Conservation (phyloP, 306 rosid genomes). For the Casuarina cunninghamiana region DNA sequence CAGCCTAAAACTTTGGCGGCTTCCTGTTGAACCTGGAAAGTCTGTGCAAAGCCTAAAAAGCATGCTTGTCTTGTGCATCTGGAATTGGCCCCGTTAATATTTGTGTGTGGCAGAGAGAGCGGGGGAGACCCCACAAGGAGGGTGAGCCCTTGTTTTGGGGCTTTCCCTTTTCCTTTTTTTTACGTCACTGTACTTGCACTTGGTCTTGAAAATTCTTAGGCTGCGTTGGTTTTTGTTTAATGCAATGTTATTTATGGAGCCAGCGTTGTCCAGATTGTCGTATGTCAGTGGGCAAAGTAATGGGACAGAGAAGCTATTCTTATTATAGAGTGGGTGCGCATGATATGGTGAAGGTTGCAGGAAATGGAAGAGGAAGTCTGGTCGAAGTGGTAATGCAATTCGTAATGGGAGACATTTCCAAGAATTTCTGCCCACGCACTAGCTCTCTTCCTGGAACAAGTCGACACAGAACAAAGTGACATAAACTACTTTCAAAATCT, state of each 20-base stretch:
- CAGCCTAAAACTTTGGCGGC: not conserved
- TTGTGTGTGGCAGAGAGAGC: not conserved
- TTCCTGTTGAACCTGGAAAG: not conserved
- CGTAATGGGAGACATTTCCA: not conserved
- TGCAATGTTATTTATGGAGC: not conserved
- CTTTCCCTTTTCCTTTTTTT: not conserved
- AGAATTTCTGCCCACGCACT: constrained; percentile 21
- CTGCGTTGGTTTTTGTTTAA: not conserved
- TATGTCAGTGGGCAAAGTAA: not conserved
- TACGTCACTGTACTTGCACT: not conserved
- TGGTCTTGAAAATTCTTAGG: not conserved
- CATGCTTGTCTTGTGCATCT: not conserved
- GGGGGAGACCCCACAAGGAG: not conserved
- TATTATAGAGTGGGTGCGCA: not conserved
- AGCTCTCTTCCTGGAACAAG: constrained; percentile 10
- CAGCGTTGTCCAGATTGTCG: not conserved
- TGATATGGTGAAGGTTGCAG: not conserved
- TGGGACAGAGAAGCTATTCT: not conserved
- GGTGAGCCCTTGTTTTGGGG: constrained; percentile 15
- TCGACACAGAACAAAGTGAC: no score
- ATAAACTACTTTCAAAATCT: no score
- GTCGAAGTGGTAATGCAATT: not conserved
- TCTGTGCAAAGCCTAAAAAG: constrained; percentile 9
- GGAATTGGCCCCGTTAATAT: not conserved
- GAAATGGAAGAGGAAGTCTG: constrained; percentile 14